Base-by-base conservation (phyloP, 2,329 filamentous ascomycete species). In the Trichoderma cornu-damae region DNA sequence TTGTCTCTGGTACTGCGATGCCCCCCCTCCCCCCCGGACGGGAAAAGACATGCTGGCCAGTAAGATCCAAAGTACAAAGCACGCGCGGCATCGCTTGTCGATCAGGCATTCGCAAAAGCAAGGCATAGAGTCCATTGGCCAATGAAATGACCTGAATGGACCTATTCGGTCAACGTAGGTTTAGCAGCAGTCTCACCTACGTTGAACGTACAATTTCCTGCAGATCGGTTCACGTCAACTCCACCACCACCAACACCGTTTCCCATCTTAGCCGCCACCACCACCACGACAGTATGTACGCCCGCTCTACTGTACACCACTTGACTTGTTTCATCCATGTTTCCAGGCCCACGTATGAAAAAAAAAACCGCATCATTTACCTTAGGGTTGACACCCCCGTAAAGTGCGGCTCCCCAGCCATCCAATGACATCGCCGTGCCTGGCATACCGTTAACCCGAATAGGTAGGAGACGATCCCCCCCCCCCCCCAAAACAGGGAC, bases 391-490 rank as follows among this genome's bases (percentile, higher is more conserved):
- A 24, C 26, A 32, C 38, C 37, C 49, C 49, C 24, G 26, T 43
- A 6, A 11, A 16, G 16, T 43, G 26, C 49, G n/a, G 18, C 49
- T 40, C 22, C 14, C 49, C 4, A 16, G 7, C 35, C 14, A 40
- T 40, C 52, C 52, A 48, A 47, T 47, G 32, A 22, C 42, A 48
- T 38, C 22, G 34, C 22, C 40, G 52, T 56, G 52, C 52, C 52
- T 56, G 34, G 14, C 32, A 30, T 20, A 12, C n/a, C 26, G 18
- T 56, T 56, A 56, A 56, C 43, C 52, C 30, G 34, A 48, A 48
- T n/a, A 40, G 52, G 52, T 43, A 56, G 44, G 44, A 47, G 52
- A 40, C 35, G 28, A 48, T 16, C 22, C 24, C 34, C 8, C n/a
- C n/a, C n/a, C n/a, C n/a, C n/a, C n/a, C n/a, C n/a, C n/a, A n/a